phyloP scores from a whole-genome alignment of 1,284 basidiomycete genomes.

The Boletus mariae region DNA sequence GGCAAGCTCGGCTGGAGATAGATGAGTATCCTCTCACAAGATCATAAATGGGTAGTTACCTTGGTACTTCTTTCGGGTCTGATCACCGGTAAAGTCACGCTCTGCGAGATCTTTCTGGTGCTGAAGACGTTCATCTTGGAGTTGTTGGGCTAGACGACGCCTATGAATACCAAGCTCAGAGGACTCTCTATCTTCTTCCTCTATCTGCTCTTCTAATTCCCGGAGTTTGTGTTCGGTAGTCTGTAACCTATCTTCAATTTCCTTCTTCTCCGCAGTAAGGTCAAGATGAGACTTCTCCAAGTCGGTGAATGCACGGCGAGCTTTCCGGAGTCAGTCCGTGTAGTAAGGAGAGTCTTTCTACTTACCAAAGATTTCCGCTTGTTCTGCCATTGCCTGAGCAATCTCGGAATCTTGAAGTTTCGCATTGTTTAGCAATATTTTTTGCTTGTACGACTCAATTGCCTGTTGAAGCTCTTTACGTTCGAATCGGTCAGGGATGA shows the following conservation, averaged over 20 bases:
- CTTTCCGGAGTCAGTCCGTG: constrained; percentile 27
- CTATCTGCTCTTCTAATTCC: constrained; percentile 62
- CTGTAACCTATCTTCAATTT: constrained; percentile 48
- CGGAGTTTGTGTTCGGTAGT: constrained; percentile 52
- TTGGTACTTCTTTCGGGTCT: constrained; percentile 82
- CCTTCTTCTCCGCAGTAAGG: constrained; percentile 51
- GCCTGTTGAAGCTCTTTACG: constrained; percentile 56
- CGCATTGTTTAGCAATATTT: constrained; percentile 56
- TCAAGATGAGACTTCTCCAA: constrained; percentile 60
- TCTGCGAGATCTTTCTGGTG: constrained; percentile 75
- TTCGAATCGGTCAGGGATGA: constrained; percentile 4
- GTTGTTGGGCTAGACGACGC: constrained; percentile 63
- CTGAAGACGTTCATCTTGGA: constrained; percentile 74
- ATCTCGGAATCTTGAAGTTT: constrained; percentile 72
- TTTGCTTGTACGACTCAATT: constrained; percentile 62
- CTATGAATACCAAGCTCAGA: constrained; percentile 62
- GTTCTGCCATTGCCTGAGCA: constrained; percentile 58
- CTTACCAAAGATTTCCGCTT: constrained; percentile 62
- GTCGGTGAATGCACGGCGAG: constrained; percentile 57
- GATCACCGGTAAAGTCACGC: constrained; percentile 72
- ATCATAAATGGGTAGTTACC: constrained; percentile 37
- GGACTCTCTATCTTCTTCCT: constrained; percentile 66
- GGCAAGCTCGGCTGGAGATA: constrained; percentile 58
- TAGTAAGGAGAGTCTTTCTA: not conserved
- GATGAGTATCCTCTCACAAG: constrained; percentile 6